Evolutionary conservation across 768 basidiomycete species (phyloP).

Genomic region (Tulasnella sp.): DNA sequence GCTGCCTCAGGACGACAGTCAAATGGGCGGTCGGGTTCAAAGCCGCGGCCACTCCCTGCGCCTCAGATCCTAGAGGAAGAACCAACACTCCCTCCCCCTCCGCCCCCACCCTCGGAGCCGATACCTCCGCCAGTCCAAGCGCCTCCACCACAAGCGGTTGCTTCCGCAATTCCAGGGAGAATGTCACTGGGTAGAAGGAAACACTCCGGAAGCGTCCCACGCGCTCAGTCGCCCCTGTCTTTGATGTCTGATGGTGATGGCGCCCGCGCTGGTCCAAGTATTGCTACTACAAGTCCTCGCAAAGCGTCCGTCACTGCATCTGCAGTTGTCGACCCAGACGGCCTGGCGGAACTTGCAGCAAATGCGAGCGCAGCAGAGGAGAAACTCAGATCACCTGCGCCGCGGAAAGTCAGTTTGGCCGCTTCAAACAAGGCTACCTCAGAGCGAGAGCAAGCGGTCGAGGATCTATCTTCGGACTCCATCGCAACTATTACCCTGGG

Average conservation of each 20-base stretch:
- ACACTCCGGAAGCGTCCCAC: conserved; percentile 12
- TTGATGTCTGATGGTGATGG: conserved; percentile 18
- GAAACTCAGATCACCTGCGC: neutral
- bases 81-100: conserved; percentile 7
- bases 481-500: neutral
- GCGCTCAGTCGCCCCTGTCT: neutral
- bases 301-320: conserved; percentile 48
- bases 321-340: conserved; percentile 11
- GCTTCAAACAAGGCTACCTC: neutral
- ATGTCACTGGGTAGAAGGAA: conserved; percentile 10
- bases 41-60: conserved; percentile 39
- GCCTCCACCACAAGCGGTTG: neutral
- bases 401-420: neutral
- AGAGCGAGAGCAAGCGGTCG: neutral
- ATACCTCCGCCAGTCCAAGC: conserved; percentile 9
- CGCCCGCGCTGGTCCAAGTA: neutral
- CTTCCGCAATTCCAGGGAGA: conserved; percentile 16
- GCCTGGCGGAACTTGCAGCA: conserved; percentile 16
- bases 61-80: conserved; percentile 30
- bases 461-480: neutral
- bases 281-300: conserved; percentile 31
- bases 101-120: neutral
- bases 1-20: conserved; percentile 8
- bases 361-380: conserved; percentile 15
- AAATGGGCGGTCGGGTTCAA: conserved; percentile 40